Evolutionary conservation across 306 rosid genomes (phyloP).

Genomic region (Lablab purpureus): DNA sequence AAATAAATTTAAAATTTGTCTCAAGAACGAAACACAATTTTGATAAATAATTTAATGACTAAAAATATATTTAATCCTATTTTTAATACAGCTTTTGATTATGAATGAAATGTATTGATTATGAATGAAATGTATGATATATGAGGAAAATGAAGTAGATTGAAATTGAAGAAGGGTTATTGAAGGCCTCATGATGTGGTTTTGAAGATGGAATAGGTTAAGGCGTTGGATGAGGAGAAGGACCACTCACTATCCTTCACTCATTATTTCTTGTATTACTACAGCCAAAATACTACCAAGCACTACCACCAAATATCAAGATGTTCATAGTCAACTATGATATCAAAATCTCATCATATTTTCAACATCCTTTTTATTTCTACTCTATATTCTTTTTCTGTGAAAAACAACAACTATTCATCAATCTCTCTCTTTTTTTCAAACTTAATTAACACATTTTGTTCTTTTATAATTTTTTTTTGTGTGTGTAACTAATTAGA

Average conservation of each 20-base stretch:
- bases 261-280: conserved; percentile 70
- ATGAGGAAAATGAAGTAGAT: background rate
- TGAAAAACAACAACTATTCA: too few relatives aligned
- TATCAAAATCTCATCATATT: conserved; percentile 53
- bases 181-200: conserved; percentile 50
- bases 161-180: conserved; percentile 27
- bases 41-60: too few relatives aligned
- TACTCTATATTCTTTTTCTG: background rate
- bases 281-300: conserved; percentile 46
- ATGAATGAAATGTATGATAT: background rate
- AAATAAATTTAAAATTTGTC: too few relatives aligned
- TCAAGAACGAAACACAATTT: too few relatives aligned
- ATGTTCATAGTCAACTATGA: conserved; percentile 68
- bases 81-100: too few relatives aligned
- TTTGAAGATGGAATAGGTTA: conserved; percentile 52
- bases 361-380: conserved; percentile 48
- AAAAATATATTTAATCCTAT: too few relatives aligned
- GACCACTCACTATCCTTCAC: conserved; percentile 64
- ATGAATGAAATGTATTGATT: too few relatives aligned
- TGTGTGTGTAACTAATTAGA: background rate
- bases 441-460: background rate
- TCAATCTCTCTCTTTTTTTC: background rate
- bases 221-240: conserved; percentile 54
- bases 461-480: background rate
- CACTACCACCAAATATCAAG: conserved; percentile 43